A percentile compares a stretch with the other conserved stretches of the same genome.
Conservation (phyloP, 139 green algal species). For the Chlamydomonas applanata region DNA sequence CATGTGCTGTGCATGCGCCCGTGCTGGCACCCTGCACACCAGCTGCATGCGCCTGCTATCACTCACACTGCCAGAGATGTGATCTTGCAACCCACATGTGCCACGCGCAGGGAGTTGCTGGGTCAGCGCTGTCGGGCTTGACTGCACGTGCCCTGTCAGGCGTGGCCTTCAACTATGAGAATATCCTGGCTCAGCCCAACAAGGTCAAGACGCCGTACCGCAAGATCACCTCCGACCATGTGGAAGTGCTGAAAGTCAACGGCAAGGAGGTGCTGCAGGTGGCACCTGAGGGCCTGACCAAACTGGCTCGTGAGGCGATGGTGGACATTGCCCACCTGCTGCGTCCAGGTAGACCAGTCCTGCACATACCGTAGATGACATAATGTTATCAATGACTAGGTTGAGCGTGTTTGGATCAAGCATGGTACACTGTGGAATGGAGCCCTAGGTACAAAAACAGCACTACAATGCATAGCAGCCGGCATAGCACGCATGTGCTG, state of each 20-base stretch:
- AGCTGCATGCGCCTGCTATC: too few relatives aligned
- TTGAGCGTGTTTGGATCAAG: too few relatives aligned
- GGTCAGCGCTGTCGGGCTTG: too few relatives aligned
- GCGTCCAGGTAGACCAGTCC: slow-evolving; percentile 5
- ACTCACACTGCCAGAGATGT: not conserved
- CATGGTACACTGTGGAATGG: too few relatives aligned
- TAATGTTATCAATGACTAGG: too few relatives aligned
- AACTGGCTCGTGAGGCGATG: slow-evolving; percentile 42
- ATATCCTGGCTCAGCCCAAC: slow-evolving; percentile 24
- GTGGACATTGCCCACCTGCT: slow-evolving; percentile 47
- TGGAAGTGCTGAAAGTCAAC: slow-evolving; percentile 10
- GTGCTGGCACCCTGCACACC: too few relatives aligned
- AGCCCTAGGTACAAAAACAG: too few relatives aligned
- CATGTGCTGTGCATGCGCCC: too few relatives aligned
- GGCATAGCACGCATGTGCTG: too few relatives aligned
- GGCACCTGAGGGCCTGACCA: slow-evolving; percentile 34
- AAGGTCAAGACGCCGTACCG: slow-evolving; percentile 17
- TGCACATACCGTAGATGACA: too few relatives aligned
- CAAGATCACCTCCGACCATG: slow-evolving; percentile 35
- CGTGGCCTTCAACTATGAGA: slow-evolving; percentile 23
- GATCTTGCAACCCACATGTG: not conserved
- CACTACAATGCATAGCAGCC: too few relatives aligned
- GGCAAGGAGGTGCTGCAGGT: slow-evolving; percentile 35
- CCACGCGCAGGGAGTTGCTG: too few relatives aligned
- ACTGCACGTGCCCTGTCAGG: not conserved